Base-by-base conservation (phyloP, 2,329 filamentous ascomycete species). In the Aspergillus unguis region DNA sequence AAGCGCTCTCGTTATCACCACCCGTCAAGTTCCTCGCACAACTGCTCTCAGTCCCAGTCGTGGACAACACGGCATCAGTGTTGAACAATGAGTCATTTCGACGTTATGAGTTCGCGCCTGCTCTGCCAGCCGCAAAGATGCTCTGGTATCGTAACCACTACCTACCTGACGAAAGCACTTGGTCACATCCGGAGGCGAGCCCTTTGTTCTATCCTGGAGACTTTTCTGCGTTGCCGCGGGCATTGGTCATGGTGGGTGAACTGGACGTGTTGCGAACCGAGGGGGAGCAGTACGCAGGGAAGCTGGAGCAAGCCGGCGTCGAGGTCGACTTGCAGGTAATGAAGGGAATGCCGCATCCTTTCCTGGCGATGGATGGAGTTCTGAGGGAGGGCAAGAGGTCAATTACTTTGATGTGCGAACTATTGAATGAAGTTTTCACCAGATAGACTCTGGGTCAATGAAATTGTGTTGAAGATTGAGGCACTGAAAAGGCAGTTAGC, bases 81-180 rank as follows among this genome's bases (percentile, higher is more conserved):
- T 63, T 58, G 6, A 77, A 69, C 50, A 80, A 73, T 51, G 60
- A 65, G 1, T 77, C 78, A 3, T 85, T 78, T 73, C 70, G 65
- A 11, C 73, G 76, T 41, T 81, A 80, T 60, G 71, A 82, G 58
- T 70, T 76, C 59, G 74, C 76, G 0, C 75, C 80, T 0, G 78
- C 80, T 0, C 71, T 84, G 1, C 77, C 81, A 0, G 79, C 80
- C 0, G 68, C 69, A 3, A 83, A 84, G 65, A 84, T 84, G 81
- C 62, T 80, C 44, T 84, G 82, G 81, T 85, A 82, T 60, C 72
- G 81, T n/a, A 62, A 74, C 17, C 78, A 81, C 62, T 84, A 84
- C 65, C 72, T 85, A 2, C 80, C 80, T 0, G 67, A 78, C 38
- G 51, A 70, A 26, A 62, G 60, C 2, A 73, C 77, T 48, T 77